These are phyloP conservation scores for Pseudogymnoascus sp. DNA, from an alignment of 2,329 filamentous ascomycete genomes.

Conservation along the genomic window DNA sequence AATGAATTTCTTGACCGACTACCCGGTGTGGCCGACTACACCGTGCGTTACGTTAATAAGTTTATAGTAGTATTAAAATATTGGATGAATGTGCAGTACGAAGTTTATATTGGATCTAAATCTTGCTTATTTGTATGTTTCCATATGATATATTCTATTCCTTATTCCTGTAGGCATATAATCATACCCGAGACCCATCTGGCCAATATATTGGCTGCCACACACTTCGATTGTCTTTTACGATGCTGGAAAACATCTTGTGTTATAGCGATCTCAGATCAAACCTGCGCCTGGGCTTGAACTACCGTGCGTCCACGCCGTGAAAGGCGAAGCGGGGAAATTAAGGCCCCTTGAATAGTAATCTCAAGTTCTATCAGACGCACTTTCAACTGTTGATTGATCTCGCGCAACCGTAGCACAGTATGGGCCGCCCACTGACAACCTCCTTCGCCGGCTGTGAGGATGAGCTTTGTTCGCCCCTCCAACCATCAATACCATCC, in stretches of 20 bases:
- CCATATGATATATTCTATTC: background rate
- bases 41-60: background rate
- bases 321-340: background rate
- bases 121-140: background rate
- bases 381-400: constrained; percentile 45
- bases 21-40: no score
- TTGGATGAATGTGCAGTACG: background rate
- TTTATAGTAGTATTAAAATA: background rate
- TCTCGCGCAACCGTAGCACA: constrained; percentile 71
- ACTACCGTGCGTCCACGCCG: background rate
- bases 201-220: background rate
- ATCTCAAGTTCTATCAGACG: background rate
- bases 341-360: background rate
- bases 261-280: background rate
- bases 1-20: no score
- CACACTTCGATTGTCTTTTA: background rate
- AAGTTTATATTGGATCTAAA: background rate
- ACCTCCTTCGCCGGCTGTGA: constrained; percentile 25
- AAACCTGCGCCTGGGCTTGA: background rate
- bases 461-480: constrained; percentile 45
- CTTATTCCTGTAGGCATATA: background rate
- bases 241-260: background rate
- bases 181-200: background rate
- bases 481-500: constrained; percentile 53
- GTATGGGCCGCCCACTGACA: constrained; percentile 24